These are phyloP conservation scores for Raddia guianensis DNA, from an alignment of 176 grass and related monocot species.

Conservation along the genomic window DNA sequence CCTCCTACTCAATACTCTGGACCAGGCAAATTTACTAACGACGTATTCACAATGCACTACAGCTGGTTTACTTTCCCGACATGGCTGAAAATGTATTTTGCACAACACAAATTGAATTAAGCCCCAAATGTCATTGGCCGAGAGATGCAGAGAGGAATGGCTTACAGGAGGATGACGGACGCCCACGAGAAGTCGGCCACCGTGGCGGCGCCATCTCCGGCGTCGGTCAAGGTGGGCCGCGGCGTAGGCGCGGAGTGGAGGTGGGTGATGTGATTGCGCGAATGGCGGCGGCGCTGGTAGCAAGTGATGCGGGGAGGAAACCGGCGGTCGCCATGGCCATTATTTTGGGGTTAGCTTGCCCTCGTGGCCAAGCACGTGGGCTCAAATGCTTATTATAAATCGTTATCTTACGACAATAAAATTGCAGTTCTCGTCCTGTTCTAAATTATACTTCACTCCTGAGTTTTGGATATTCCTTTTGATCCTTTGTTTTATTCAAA, in stretches of 20 bases:
- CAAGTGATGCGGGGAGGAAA: neutral
- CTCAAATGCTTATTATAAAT: neutral
- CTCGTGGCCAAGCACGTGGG: neutral
- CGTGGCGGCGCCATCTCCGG: neutral
- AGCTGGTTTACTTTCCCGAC: neutral
- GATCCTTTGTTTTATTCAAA: too few species aligned
- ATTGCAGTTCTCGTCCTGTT: too few species aligned
- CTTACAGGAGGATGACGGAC: constrained; percentile 76
- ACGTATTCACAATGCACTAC: neutral
- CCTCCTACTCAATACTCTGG: neutral
- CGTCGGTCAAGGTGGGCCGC: neutral
- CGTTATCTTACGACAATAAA: too few species aligned
- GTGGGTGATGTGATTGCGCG: neutral
- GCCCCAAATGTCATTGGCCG: neutral
- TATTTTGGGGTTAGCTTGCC: neutral
- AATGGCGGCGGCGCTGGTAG: neutral
- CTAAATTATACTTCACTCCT: too few species aligned
- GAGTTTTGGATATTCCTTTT: too few species aligned
- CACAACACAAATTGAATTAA: neutral
- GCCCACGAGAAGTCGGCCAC: constrained; percentile 50
- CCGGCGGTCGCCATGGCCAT: constrained; percentile 33
- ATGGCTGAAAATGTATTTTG: constrained; percentile 18
- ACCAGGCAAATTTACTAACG: neutral
- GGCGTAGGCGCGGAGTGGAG: neutral
- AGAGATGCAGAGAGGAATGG: neutral